These are phyloP conservation scores for Neurospora tetrasperma DNA, from an alignment of 495 filamentous ascomycete species.

Conservation along the genomic window DNA sequence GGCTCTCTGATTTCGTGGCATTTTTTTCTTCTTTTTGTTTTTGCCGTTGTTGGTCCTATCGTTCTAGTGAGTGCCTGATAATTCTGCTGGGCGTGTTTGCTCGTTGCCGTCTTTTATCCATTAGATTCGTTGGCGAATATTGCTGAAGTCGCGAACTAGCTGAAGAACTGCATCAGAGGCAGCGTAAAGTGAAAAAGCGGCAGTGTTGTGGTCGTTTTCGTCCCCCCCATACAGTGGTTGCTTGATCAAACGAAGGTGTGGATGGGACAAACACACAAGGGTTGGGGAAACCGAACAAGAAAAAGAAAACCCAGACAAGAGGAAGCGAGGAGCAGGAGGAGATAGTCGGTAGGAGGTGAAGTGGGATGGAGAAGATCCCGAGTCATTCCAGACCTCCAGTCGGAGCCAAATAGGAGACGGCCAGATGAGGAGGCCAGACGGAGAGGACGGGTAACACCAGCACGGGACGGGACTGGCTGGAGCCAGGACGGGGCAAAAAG, in stretches of 20 bases:
- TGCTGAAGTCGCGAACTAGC: neutral
- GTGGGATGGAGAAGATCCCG: neutral
- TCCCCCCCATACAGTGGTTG: neutral
- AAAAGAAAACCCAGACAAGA: neutral
- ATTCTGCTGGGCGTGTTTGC: conserved; percentile 3
- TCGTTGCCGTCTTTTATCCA: conserved; percentile 14
- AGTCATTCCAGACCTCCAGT: neutral
- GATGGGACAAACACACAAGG: neutral
- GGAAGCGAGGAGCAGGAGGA: neutral
- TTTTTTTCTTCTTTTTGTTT: neutral
- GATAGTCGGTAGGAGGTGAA: neutral
- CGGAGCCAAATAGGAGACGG: neutral
- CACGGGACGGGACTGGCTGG: neutral
- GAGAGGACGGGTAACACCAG: neutral
- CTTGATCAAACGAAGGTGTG: neutral
- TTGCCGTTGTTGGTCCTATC: conserved; percentile 2
- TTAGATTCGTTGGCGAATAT: conserved; percentile 5
- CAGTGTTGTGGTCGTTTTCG: neutral
- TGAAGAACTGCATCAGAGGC: neutral
- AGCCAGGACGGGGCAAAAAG: neutral
- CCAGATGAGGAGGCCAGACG: neutral
- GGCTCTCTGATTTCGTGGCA: neutral
- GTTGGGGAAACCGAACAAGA: neutral
- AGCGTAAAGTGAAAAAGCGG: neutral
- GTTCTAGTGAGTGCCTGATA: conserved; percentile 3